A percentile compares a stretch with the other conserved stretches of the same genome.
Evolutionary conservation across 805 yeast genomes (phyloP).

Genomic region (Schwanniomyces yamadae): DNA sequence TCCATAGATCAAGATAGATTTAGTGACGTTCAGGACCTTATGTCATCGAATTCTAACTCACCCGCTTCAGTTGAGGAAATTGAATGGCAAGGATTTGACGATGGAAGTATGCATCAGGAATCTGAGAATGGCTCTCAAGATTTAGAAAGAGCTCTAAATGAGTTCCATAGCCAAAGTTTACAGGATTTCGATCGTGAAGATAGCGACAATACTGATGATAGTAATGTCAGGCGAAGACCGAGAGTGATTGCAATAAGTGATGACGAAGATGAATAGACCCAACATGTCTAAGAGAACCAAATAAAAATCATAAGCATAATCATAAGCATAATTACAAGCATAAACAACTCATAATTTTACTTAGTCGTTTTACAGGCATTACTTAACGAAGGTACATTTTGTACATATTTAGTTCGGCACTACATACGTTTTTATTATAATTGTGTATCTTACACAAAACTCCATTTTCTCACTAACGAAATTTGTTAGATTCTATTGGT

Average conservation of each 20-base stretch:
- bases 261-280: slow-evolving; percentile 12
- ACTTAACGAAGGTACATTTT: too few species aligned
- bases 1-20: slow-evolving; percentile 20
- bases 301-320: too few species aligned
- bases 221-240: slow-evolving; percentile 10
- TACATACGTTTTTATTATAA: not conserved
- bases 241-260: slow-evolving; percentile 18
- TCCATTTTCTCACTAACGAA: not conserved
- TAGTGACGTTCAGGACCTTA: slow-evolving; percentile 5
- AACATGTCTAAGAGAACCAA: too few species aligned
- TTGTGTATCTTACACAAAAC: slow-evolving; percentile 7
- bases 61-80: slow-evolving; percentile 1
- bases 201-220: slow-evolving; percentile 7
- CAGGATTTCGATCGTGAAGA: slow-evolving; percentile 7
- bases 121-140: slow-evolving; percentile 11
- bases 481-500: slow-evolving; percentile 2
- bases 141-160: slow-evolving; percentile 25
- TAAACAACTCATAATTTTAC: too few species aligned
- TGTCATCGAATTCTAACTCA: slow-evolving; percentile 5
- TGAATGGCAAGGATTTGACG: slow-evolving; percentile 22
- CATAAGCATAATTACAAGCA: too few species aligned
- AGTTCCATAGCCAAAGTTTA: slow-evolving; percentile 17
- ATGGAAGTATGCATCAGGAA: slow-evolving; percentile 4
- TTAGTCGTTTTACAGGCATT: too few species aligned
- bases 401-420: too few species aligned